Base-by-base conservation (phyloP, 306 rosid genomes). In the Vigna hirtella region DNA sequence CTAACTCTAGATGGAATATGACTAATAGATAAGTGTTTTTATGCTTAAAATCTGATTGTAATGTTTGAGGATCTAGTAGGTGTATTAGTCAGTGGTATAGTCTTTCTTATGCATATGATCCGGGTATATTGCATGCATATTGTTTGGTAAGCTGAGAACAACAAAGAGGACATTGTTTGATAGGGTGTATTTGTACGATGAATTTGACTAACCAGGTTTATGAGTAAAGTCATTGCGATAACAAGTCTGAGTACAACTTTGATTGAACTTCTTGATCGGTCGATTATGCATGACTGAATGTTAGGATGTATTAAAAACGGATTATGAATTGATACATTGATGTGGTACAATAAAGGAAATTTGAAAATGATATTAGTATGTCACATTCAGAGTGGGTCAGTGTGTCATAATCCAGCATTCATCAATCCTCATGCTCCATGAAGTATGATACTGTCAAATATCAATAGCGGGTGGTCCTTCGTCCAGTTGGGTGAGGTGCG, bases 351-450 rank as follows among this genome's bases (percentile, higher is more conserved):
- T 4, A n/a, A 17, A 20, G 10, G 16, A 72, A 59, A 14, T 9
- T 24, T 55, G 28, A 75, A 71, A 76, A 56, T n/a, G 42, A 32
- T 58, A 14, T 55, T 40, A 49, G 79, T 22, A 40, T 34, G 74
- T 77, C 81, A 52, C 40, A 36, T 61, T 81, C 83, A 77, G n/a
- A 17, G 83, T 73, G 76, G 83, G 85, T 81, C 83, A 47, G 49
- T 20, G 28, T 59, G 76, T 62, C 78, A 51, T 77, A 50, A 43
- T 68, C 66, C 38, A 30, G 59, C 66, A 67, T 42, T 64, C 7
- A 53, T 47, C 69, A 75, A 56, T 68, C 30, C 51, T 55, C 9
- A 12, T 52, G 73, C 82, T 65, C n/a, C 45, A 57, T 42, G 81
- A 72, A 43, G 32, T 4, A 14, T 55, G 68, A 38, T 43, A n/a